A percentile compares a stretch with the other conserved stretches of the same genome.
Conservation (phyloP, 805 yeast species). For the Candida boleticola region DNA sequence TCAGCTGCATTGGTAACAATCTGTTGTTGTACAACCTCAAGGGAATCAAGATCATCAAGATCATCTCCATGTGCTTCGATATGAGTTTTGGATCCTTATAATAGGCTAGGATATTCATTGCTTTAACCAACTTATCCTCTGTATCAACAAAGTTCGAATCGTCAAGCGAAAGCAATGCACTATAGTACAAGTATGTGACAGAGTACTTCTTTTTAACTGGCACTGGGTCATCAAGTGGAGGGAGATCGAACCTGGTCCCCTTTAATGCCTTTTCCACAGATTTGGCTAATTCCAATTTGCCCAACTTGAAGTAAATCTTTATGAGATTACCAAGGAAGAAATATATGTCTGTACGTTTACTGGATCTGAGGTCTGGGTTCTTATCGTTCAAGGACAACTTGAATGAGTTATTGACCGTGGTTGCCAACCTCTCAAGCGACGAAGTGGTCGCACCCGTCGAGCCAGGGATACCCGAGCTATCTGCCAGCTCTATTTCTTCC, state of each 20-base stretch:
- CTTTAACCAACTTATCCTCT: constrained; percentile 49
- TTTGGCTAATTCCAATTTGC: constrained; percentile 69
- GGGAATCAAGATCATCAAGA: constrained; percentile 64
- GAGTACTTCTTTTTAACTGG: constrained; percentile 38
- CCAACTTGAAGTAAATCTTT: constrained; percentile 63
- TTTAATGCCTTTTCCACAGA: constrained; percentile 69
- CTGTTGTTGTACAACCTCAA: constrained; percentile 50
- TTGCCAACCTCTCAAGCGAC: constrained; percentile 52
- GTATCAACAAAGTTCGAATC: constrained; percentile 58
- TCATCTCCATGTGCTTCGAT: constrained; percentile 38
- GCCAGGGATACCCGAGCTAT: constrained; percentile 18
- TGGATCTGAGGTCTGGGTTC: constrained; percentile 44
- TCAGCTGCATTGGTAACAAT: constrained; percentile 41
- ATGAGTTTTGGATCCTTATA: constrained; percentile 14
- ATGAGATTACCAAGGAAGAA: constrained; percentile 69
- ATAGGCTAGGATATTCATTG: constrained; percentile 37
- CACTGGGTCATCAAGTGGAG: constrained; percentile 40
- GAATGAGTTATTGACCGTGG: constrained; percentile 69
- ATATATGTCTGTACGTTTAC: constrained; percentile 65
- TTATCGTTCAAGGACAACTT: constrained; percentile 79
- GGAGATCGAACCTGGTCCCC: constrained; percentile 53
- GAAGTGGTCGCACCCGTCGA: constrained; percentile 15
- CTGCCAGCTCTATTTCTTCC: constrained; percentile 23
- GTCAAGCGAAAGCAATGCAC: constrained; percentile 64
- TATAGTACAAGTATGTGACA: constrained; percentile 64